phyloP scores from a whole-genome alignment of 2,329 filamentous ascomycete species.

The Setomelanomma holmii region DNA sequence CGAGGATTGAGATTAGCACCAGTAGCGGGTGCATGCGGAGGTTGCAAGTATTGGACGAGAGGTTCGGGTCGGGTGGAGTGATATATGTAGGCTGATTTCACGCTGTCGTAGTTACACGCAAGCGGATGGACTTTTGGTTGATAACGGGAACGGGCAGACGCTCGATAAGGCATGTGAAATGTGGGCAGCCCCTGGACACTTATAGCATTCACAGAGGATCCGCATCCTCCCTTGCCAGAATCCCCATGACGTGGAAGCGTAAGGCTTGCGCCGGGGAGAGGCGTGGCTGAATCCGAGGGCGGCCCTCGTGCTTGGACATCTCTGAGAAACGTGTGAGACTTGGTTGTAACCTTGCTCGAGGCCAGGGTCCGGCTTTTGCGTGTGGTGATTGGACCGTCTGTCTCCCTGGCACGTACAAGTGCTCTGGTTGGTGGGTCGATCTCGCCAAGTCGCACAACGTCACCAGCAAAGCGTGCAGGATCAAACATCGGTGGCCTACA shows the following conservation, averaged over 20 bases:
- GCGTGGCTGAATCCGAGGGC: slow-evolving; percentile 27
- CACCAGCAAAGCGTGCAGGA: slow-evolving; percentile 26
- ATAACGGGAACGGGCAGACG: neutral
- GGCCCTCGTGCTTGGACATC: slow-evolving; percentile 3
- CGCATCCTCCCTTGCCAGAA: slow-evolving; percentile 22
- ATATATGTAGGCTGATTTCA: slow-evolving; percentile 19
- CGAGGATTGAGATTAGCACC: slow-evolving; percentile 1
- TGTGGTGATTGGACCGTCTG: slow-evolving; percentile 29
- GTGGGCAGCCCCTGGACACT: neutral
- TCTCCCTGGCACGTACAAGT: slow-evolving; percentile 25
- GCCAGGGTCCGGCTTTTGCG: slow-evolving; percentile 4
- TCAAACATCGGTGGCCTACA: slow-evolving; percentile 21
- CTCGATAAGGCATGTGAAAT: neutral
- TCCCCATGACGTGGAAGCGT: slow-evolving; percentile 36
- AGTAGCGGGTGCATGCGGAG: slow-evolving; percentile 20
- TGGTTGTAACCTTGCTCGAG: slow-evolving; percentile 16
- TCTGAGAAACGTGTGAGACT: slow-evolving; percentile 10
- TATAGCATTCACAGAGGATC: slow-evolving; percentile 9
- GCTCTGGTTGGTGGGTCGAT: slow-evolving; percentile 2
- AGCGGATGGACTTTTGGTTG: slow-evolving; percentile 8
- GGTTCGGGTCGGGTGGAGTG: slow-evolving; percentile 19
- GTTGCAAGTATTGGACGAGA: slow-evolving; percentile 12
- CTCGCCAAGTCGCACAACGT: slow-evolving; percentile 36
- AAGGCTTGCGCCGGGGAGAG: slow-evolving; percentile 11
- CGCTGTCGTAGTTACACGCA: slow-evolving; percentile 17